These are phyloP conservation scores for Entoloma clypeatum DNA, from an alignment of 1,284 basidiomycete species.

Conservation along the genomic window DNA sequence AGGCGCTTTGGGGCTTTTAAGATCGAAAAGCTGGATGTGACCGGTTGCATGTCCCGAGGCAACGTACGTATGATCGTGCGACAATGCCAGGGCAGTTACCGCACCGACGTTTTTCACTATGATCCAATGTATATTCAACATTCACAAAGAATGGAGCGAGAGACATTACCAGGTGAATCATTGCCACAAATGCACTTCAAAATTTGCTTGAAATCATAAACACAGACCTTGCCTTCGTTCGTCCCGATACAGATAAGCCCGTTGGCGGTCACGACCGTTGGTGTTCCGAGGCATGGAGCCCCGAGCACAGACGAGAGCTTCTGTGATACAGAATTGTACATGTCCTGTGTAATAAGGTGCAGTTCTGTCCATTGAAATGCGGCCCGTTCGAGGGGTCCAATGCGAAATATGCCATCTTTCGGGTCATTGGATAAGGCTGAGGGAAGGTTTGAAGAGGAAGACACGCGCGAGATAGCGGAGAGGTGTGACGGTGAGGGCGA, in stretches of 20 bases:
- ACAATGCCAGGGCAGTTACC: constrained; percentile 90
- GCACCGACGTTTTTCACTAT: constrained; percentile 64
- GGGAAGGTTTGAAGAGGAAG: constrained; percentile 58
- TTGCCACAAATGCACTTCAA: constrained; percentile 76
- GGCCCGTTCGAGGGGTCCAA: constrained; percentile 39
- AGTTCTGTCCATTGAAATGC: constrained; percentile 82
- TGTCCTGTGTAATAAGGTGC: constrained; percentile 50
- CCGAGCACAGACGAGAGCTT: constrained; percentile 65
- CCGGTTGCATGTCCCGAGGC: constrained; percentile 88
- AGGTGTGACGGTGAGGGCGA: constrained; percentile 64
- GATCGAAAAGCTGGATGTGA: constrained; percentile 84
- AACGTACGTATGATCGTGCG: constrained; percentile 91
- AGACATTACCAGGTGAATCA: constrained; percentile 57
- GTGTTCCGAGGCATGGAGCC: constrained; percentile 52
- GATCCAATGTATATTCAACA: constrained; percentile 14
- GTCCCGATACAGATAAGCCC: constrained; percentile 92
- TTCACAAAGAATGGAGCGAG: constrained; percentile 2
- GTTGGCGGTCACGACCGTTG: constrained; percentile 82
- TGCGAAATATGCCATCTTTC: constrained; percentile 19
- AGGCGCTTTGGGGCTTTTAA: constrained; percentile 65
- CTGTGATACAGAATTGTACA: constrained; percentile 51
- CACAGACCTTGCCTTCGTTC: constrained; percentile 70
- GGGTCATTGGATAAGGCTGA: constrained; percentile 25
- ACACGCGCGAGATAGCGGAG: constrained; percentile 65
- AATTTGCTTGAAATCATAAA: constrained; percentile 91